phyloP scores from a whole-genome alignment of 2,329 filamentous ascomycete species.

The Arachnomyces sp. region DNA sequence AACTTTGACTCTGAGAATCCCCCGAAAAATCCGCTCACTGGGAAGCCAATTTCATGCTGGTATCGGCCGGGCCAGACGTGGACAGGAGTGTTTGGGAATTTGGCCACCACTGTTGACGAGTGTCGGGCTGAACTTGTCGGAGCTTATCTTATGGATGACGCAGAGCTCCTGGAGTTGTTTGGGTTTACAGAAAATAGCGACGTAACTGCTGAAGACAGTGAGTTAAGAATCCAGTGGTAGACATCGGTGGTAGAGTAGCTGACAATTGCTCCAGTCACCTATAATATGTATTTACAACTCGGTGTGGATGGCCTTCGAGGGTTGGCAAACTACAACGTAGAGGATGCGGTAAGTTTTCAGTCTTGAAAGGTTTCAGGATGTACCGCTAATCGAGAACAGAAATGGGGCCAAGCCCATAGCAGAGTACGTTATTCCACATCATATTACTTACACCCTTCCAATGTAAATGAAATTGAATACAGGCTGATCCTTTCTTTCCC shows the following conservation, averaged over 20 bases:
- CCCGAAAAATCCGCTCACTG: slow-evolving; percentile 50
- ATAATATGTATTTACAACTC: slow-evolving; percentile 36
- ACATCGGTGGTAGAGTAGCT: no score
- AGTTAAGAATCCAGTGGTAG: no score
- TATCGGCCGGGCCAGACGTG: slow-evolving; percentile 60
- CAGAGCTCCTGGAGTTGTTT: slow-evolving; percentile 37
- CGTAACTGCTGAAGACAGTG: slow-evolving; percentile 34
- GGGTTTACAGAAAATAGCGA: slow-evolving; percentile 30
- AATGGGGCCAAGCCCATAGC: slow-evolving; percentile 41
- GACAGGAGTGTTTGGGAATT: slow-evolving; percentile 52
- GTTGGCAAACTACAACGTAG: slow-evolving; percentile 32
- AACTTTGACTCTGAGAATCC: slow-evolving; percentile 55
- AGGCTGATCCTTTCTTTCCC: no score
- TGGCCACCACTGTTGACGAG: slow-evolving; percentile 57
- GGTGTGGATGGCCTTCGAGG: slow-evolving; percentile 36
- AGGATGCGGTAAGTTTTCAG: no score
- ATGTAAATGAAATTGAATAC: background rate
- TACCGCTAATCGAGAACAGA: no score
- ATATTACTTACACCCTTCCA: slow-evolving; percentile 1
- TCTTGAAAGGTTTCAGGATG: no score
- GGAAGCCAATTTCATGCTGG: slow-evolving; percentile 48
- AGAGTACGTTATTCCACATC: slow-evolving; percentile 26
- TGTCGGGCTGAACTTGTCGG: slow-evolving; percentile 38
- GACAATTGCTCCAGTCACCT: slow-evolving; percentile 29
- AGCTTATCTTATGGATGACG: slow-evolving; percentile 39